These are phyloP conservation scores for Fusarium tanahbumbuense DNA, from an alignment of 2,329 filamentous ascomycete species.

Conservation along the genomic window DNA sequence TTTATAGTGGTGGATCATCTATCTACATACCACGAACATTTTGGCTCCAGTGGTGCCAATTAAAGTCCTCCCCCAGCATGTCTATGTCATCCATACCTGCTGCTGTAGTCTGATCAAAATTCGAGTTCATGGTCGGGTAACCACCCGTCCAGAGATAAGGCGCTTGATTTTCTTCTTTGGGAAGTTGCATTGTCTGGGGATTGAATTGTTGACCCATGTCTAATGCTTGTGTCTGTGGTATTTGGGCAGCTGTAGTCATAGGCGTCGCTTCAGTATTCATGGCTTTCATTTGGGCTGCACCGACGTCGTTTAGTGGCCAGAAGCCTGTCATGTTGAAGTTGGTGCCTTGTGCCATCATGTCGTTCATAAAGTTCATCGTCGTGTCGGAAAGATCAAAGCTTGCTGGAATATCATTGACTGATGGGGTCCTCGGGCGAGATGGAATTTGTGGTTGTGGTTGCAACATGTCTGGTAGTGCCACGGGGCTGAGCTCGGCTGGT, in stretches of 20 bases:
- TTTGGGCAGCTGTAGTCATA: not conserved
- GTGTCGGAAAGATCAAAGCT: conserved; percentile 46
- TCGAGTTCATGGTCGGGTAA: conserved; percentile 47
- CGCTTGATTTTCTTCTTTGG: conserved; percentile 52
- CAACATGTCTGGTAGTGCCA: conserved; percentile 28
- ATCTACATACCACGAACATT: conserved; percentile 55
- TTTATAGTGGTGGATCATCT: conserved; percentile 41
- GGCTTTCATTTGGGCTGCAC: conserved; percentile 36
- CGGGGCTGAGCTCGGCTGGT: conserved; percentile 18
- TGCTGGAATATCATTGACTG: conserved; percentile 24
- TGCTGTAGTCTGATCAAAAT: conserved; percentile 44
- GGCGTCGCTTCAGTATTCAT: conserved; percentile 5
- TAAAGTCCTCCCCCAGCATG: conserved; percentile 57
- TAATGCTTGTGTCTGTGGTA: conserved; percentile 17
- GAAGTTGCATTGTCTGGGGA: conserved; percentile 40
- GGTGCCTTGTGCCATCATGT: conserved; percentile 31
- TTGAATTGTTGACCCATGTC: conserved; percentile 19
- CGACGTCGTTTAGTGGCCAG: conserved; percentile 43
- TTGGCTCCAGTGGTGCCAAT: conserved; percentile 63
- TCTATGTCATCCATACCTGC: conserved; percentile 51
- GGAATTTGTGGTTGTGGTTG: conserved; percentile 26
- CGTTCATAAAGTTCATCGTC: conserved; percentile 47
- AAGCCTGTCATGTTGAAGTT: conserved; percentile 34
- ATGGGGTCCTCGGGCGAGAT: conserved; percentile 37
- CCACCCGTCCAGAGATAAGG: conserved; percentile 58